Base-by-base conservation (phyloP, 495 filamentous ascomycete genomes). In the Xylaria grammica region DNA sequence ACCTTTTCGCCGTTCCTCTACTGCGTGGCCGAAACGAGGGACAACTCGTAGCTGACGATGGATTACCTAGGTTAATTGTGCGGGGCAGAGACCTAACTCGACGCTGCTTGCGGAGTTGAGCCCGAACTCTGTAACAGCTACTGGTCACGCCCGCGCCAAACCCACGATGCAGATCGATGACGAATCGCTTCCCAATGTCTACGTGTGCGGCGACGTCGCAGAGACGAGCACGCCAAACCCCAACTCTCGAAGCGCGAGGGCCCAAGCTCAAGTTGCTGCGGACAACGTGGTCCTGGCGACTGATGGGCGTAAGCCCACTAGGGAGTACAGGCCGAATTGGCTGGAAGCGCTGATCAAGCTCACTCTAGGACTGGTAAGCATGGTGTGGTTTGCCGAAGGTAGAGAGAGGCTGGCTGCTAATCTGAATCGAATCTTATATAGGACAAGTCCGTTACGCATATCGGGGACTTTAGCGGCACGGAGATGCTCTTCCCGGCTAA, bases 121-220 rank as follows among this genome's bases (percentile, higher is more conserved):
- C 17, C 75, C 85, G 17, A 50, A 69, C 3, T 78, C 79, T 1
- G 77, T 89, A 10, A 71, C 83, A 0, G 67, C 78, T n/a, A 82
- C 79, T 56, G 78, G 81, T 8, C 78, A 78, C 49, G 82, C 89
- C 67, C 79, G 79, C 8, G 80, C 87, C 45, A 73, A 79, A 32
- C 79, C 82, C 0, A 90, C 86, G 0, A 73, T 90, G 67, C 87
- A 89, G 67, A 77, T 90, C 48, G 57, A 71, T 1, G 81, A 85
- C 67, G 69, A 72, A 5, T 60, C 76, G n/a, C 75, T 81, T 40
- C 72, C 79, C 0, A 77, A 86, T 50, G 67, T 90, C 2, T 90
- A 85, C 62, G 84, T 81, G 0, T 78, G 86, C 11, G 87, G 87
- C 1, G 87, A 90, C 65, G 86, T 90, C 24, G 86, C 86, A 6